Evolutionary conservation across 768 basidiomycete species (phyloP).

Genomic region (Tephrocybe sp.): DNA sequence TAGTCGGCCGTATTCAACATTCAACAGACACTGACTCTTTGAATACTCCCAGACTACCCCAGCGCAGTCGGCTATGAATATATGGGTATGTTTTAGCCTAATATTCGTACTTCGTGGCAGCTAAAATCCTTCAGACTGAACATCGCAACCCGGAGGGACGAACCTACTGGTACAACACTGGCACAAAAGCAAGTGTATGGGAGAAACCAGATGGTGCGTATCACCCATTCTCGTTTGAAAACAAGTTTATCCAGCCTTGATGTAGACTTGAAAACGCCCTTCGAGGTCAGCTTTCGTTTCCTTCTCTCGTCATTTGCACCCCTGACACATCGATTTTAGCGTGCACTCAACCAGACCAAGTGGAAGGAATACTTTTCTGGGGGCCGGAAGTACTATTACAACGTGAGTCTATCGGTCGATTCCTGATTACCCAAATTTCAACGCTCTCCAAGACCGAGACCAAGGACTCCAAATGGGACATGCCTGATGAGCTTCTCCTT

Average conservation of each 20-base stretch:
- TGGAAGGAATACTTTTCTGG: slow-evolving; percentile 98
- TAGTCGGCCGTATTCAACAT: background rate
- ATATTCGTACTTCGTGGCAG: background rate
- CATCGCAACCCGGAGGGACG: slow-evolving; percentile 95
- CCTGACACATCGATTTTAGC: slow-evolving; percentile 40
- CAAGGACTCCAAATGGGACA: slow-evolving; percentile 97
- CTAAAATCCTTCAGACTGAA: slow-evolving; percentile 61
- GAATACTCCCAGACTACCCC: slow-evolving; percentile 8
- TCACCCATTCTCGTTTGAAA: slow-evolving; percentile 1
- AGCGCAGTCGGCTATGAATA: slow-evolving; percentile 24
- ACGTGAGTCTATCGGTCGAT: slow-evolving; percentile 45
- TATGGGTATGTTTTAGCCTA: slow-evolving; percentile 31
- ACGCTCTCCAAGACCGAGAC: slow-evolving; percentile 61
- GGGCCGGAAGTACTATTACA: slow-evolving; percentile 89
- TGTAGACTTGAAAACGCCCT: slow-evolving; percentile 84
- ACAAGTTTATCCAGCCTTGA: background rate
- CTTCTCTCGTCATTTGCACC: slow-evolving; percentile 11
- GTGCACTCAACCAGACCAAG: slow-evolving; percentile 83
- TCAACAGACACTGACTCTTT: background rate
- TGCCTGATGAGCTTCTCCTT: slow-evolving; percentile 90
- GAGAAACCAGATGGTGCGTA: slow-evolving; percentile 91
- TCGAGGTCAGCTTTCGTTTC: slow-evolving; percentile 60
- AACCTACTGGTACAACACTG: slow-evolving; percentile 97
- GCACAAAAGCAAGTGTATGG: slow-evolving; percentile 91
- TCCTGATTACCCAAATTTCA: slow-evolving; percentile 1